Base-by-base conservation (phyloP, 768 basidiomycete species). In the Kwoniella dejecticola region DNA sequence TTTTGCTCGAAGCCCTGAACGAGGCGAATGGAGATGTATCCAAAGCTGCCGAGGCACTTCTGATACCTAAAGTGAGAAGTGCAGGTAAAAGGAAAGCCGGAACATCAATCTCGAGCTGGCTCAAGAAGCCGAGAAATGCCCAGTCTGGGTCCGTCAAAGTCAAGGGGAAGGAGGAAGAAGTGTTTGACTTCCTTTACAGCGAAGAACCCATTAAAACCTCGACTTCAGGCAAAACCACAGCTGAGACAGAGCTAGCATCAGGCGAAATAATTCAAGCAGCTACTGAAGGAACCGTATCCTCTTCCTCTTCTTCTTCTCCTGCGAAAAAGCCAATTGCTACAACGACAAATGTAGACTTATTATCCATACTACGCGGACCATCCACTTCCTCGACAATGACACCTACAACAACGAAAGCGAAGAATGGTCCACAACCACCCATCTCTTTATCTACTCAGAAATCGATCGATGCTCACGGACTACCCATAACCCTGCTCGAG, bases 1-100 rank as follows among this genome's bases (percentile, higher is more conserved):
- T 65, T 30, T 64, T 64, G 21, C 40, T 69, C 23, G 41, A 54
- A 13, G 71, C 78, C 1, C 61, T 79, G 0, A 44, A 49, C 11
- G 50, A 57, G 1, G 52, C 66, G 19, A 47, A 67, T 8, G 77
- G 74, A 2, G 63, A 74, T 65, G 68, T 78, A 1, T 31, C 48
- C 24, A 24, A 24, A 21, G 78, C 78, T 19, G 78, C 77, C 2
- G 74, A 77, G 49, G 56, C 47, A 21, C 41, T 78, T 24, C 49
- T 79, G 6, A 26, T 74, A 7, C 65, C 69, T 1, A 29, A 68
- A 21, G 3, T 24, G 30, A 62, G 56, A n/a, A 63, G 62, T 12
- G 36, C 66, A 1, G 64, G 62, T 1, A 74, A 67, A 33, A 40
- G 69, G 11, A 68, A 66, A 49, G 60, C 64, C 2, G 65, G 62